Base-by-base conservation (phyloP, 163 green algal species). In the Chloromonas sp. region DNA sequence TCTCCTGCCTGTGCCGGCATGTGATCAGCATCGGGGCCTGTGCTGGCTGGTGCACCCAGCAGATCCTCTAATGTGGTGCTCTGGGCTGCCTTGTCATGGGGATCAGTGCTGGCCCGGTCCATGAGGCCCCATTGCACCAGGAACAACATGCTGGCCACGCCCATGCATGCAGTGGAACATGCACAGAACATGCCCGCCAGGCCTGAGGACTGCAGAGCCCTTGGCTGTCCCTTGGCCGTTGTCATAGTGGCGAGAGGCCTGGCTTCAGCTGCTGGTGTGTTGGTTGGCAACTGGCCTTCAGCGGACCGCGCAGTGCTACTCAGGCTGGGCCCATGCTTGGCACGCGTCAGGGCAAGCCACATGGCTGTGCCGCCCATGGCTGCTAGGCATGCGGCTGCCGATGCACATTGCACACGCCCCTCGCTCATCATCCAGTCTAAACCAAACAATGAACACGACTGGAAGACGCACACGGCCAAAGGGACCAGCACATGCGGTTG, bases 341-440 rank as follows among this genome's bases (percentile, higher is more conserved):
- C 66, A 74, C 5, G 5, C 5, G 11, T 11, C 66, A 74, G 66
- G 11, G 66, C 5, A 11, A 74, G 66, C 66, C 5, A 11, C 66
- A 74, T 74, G 5, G 5, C 79, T 8, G 79, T 60, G 1, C 8
- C 60, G 13, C 11, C 79, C 11, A 58, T 83, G 14, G 57, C 57
- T 8, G n/a, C 77, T 2, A 81, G n/a, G 36, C 77, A 36, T 60
- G 36, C 77, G 1, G n/a, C 77, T 60, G n/a, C 77, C 2, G 36
- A 81, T 60, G 77, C 36, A 1, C 66, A 80, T 70, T 60, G 83
- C 2, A 94, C 87, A 2, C 88, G 79, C 57, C 92, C 91, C 88
- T 96, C 92, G 0, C 85, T 85, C 85, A 94, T 90, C 1, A 96
- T 87, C 85, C 91, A 93, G 60, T 88, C 90, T 62, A 92, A 89